Conservation (phyloP, 2,329 filamentous ascomycete genomes). For the Sarocladium brachiariae region DNA sequence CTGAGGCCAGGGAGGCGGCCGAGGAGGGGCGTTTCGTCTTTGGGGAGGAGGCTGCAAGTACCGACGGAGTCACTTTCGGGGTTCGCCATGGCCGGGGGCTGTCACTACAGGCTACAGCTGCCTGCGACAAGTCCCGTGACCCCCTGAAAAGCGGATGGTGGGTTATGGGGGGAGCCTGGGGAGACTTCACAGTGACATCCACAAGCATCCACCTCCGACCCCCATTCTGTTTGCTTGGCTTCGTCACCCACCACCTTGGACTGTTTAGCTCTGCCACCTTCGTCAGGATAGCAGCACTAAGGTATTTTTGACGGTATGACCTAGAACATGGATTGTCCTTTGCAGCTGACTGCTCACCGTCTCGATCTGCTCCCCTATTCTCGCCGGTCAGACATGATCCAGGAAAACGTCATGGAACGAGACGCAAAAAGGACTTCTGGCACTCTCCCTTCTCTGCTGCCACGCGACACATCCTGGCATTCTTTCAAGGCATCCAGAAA, state of each 20-base stretch:
- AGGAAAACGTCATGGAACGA: background rate
- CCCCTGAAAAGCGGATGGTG: background rate
- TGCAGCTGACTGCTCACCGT: background rate
- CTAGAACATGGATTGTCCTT: background rate
- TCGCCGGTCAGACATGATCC: background rate
- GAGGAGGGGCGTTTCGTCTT: background rate
- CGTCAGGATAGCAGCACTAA: background rate
- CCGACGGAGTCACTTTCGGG: background rate
- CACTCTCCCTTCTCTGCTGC: background rate
- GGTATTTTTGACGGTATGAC: background rate
- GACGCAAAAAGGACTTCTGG: background rate
- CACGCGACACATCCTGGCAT: background rate
- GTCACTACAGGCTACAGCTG: background rate
- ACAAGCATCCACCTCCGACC: background rate
- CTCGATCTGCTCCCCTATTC: background rate
- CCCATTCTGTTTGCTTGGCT: background rate
- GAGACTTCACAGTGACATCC: background rate
- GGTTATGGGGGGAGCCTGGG: background rate
- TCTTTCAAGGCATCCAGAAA: slow-evolving; percentile 2
- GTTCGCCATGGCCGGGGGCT: background rate
- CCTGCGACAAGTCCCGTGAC: background rate
- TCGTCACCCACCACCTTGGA: slow-evolving; percentile 5
- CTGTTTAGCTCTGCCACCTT: background rate
- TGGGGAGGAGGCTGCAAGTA: background rate
- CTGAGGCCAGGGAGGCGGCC: background rate